Base-by-base conservation (phyloP, 805 yeast genomes). In the Myxozyma sirexii region DNA sequence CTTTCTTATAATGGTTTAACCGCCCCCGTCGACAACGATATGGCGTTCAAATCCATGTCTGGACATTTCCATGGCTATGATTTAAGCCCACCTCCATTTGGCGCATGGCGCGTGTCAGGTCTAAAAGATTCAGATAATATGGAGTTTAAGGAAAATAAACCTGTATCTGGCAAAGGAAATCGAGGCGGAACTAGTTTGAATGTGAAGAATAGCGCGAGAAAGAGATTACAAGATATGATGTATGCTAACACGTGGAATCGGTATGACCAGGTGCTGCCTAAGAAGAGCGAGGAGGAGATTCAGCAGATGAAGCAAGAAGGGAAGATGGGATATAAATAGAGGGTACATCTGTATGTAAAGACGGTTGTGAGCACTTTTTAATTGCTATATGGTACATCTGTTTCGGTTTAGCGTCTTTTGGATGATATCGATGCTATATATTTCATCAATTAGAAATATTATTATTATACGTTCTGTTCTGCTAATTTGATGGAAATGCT, bases 11-110 rank as follows among this genome's bases (percentile, higher is more conserved):
- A 42, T 26, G 55, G 57, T 17, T 56, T 59, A 17, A 26, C 42
- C n/a, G 63, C 37, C 10, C 57, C 60, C 13, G 57, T 59, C 29
- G 63, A 59, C 37, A 51, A 43, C 15, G 60, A 56, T 44, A 56
- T 59, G 50, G 41, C 54, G 10, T 48, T 39, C 38, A 55, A 33
- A 13, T 29, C 53, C n/a, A 39, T 45, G 50, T 54, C 54, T 15
- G 63, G 63, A 12, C 47, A 43, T 47, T 19, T 59, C 15, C 56
- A 54, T 13, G 59, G 60, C 0, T 59, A 59, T 35, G 27, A 56
- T 24, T 24, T 59, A 8, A 39, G 13, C 15, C 63, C 60, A 13
- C 59, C 59, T 21, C 35, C 57, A 21, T 51, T 59, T 38, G 35
- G 54, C 4, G 54, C 60, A 7, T 59, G 59, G 60, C 44, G 55